Percentiles rank a stretch among this genome's conserved stretches.
phyloP scores from a whole-genome alignment of 169 alveolate genomes.

The Plasmodium adleri region DNA sequence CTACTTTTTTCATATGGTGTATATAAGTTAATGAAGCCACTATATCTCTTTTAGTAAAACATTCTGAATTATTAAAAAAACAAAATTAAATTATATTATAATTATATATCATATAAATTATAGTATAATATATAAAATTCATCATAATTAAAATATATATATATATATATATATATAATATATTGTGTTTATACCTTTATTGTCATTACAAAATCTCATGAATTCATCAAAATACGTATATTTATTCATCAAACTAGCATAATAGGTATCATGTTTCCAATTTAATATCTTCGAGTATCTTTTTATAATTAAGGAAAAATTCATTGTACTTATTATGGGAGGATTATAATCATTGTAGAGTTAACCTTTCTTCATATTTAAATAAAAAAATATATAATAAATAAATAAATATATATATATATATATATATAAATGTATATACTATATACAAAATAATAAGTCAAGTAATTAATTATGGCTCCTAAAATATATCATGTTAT shows the following conservation, averaged over 20 bases:
- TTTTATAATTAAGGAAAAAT: conserved; percentile 38
- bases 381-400: conserved; percentile 3
- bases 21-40: conserved; percentile 74
- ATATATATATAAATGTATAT: too few relatives aligned
- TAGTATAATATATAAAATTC: conserved; percentile 5
- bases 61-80: conserved; percentile 34
- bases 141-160: conserved; percentile 12
- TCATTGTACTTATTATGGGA: conserved; percentile 9
- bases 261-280: conserved; percentile 77
- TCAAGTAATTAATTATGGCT: too few relatives aligned
- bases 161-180: background rate
- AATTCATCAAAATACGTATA: conserved; percentile 74
- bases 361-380: conserved; percentile 5
- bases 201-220: conserved; percentile 76
- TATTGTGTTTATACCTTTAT: conserved; percentile 61
- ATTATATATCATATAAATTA: background rate
- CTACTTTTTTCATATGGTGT: conserved; percentile 75
- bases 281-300: conserved; percentile 71
- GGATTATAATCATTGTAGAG: conserved; percentile 16
- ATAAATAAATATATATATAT: background rate
- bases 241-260: conserved; percentile 77
- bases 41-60: conserved; percentile 71
- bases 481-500: too few relatives aligned
- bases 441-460: too few relatives aligned
- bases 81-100: conserved; percentile 1